Percentiles rank a stretch among this genome's conserved stretches.
Conservation (phyloP, 371 early-diverging fungal species). For the Syncephalis plumigaleata region DNA sequence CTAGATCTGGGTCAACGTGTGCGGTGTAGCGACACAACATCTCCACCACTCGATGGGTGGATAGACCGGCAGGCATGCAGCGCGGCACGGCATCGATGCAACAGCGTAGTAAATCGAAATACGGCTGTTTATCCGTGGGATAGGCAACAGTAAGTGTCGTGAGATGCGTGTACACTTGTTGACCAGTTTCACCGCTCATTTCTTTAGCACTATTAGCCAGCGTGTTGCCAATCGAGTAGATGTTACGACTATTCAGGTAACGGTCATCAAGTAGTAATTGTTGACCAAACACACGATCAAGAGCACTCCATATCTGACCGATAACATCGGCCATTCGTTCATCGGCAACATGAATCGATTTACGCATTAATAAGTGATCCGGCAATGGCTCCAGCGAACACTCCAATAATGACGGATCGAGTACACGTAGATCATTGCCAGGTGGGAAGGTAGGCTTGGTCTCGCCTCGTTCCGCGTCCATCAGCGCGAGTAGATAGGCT, state of each 20-base stretch:
- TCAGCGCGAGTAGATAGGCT: slow-evolving; percentile 48
- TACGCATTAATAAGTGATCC: too few species aligned
- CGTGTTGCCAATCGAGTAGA: not conserved
- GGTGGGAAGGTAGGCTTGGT: slow-evolving; percentile 33
- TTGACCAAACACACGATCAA: slow-evolving; percentile 35
- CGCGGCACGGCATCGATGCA: slow-evolving; percentile 58
- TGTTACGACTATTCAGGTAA: slow-evolving; percentile 4
- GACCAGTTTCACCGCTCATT: slow-evolving; percentile 1
- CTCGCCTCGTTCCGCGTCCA: slow-evolving; percentile 40
- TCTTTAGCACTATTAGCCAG: not conserved
- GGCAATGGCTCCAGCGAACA: too few species aligned
- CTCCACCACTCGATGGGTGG: slow-evolving; percentile 45
- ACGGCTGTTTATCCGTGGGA: slow-evolving; percentile 42
- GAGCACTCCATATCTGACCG: slow-evolving; percentile 23
- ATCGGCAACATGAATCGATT: slow-evolving; percentile 14
- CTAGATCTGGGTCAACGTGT: slow-evolving; percentile 68
- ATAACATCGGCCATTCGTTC: slow-evolving; percentile 34
- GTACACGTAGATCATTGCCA: slow-evolving; percentile 1
- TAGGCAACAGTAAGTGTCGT: slow-evolving; percentile 34
- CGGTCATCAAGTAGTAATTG: slow-evolving; percentile 27
- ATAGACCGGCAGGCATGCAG: slow-evolving; percentile 43
- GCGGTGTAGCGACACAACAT: slow-evolving; percentile 57
- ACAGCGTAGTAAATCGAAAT: slow-evolving; percentile 41
- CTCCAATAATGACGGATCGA: too few species aligned
- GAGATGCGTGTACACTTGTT: slow-evolving; percentile 13